Conservation (phyloP, 352 stramenopile species). For the Phytophthora constricta region DNA sequence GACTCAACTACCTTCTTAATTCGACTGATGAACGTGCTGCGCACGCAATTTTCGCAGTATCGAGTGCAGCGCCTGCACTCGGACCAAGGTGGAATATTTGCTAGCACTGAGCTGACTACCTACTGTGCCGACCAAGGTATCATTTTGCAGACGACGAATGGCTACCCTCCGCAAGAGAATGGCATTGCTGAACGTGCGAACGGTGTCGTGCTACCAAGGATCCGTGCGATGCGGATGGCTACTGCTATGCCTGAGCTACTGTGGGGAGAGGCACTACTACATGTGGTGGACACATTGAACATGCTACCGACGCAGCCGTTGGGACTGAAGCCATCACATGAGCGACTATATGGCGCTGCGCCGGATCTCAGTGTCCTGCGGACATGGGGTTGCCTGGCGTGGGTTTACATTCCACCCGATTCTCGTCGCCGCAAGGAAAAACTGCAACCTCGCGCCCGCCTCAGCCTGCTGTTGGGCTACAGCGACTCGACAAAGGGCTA, state of each 20-base stretch:
- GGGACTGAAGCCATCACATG: constrained; percentile 4
- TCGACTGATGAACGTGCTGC: constrained; percentile 9
- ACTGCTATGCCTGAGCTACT: constrained; percentile 1
- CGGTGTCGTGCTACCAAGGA: constrained; percentile 7
- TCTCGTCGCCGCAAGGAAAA: constrained; percentile 17
- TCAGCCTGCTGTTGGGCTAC: constrained; percentile 16
- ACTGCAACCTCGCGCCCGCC: background rate
- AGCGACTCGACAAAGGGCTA: constrained; percentile 6
- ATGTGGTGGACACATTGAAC: constrained; percentile 11
- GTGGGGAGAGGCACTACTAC: constrained; percentile 8
- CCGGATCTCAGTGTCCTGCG: constrained; percentile 1
- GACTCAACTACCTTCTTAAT: constrained; percentile 15
- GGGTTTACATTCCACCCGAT: constrained; percentile 10
- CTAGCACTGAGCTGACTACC: background rate
- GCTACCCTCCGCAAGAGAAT: constrained; percentile 17
- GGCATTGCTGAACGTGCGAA: constrained; percentile 10
- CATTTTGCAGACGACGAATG: constrained; percentile 15
- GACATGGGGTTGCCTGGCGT: constrained; percentile 7
- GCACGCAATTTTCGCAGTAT: constrained; percentile 2
- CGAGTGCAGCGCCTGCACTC: background rate
- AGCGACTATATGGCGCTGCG: background rate
- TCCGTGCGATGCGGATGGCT: constrained; percentile 2
- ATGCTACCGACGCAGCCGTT: background rate
- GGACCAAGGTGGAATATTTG: background rate
- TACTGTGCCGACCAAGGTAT: background rate